A percentile compares a stretch with the other conserved stretches of the same genome.
Conservation (phyloP, 2,329 filamentous ascomycete species). For the Drechmeria coniospora region DNA sequence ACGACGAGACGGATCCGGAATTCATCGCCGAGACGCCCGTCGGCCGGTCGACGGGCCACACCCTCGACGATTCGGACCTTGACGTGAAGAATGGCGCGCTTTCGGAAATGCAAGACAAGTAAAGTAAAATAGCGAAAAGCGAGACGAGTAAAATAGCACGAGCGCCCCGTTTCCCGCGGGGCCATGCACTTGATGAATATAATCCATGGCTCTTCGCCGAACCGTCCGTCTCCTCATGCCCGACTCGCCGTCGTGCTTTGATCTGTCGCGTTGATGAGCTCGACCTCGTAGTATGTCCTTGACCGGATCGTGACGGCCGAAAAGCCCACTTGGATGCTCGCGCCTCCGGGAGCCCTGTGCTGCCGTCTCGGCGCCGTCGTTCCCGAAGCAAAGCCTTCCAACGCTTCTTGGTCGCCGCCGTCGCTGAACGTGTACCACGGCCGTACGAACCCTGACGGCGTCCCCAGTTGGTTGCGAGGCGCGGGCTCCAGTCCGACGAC, state of each 20-base stretch:
- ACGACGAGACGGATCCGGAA: neutral
- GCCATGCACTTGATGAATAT: too few relatives aligned
- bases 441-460: neutral
- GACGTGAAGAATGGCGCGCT: neutral
- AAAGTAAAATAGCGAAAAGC: too few relatives aligned
- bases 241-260: too few relatives aligned
- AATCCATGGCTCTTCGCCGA: too few relatives aligned
- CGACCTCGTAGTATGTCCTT: constrained; percentile 2
- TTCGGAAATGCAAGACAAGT: too few relatives aligned
- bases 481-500: constrained; percentile 1
- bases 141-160: too few relatives aligned
- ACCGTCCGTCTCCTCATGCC: too few relatives aligned
- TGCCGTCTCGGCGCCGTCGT: neutral
- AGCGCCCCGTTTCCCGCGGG: too few relatives aligned
- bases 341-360: constrained; percentile 1
- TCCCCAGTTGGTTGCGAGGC: neutral
- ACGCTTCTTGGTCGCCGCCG: neutral
- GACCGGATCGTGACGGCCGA: constrained; percentile 1
- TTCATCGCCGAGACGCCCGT: constrained; percentile 1
- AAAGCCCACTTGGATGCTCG: neutral
- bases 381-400: neutral
- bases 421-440: constrained; percentile 1
- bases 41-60: neutral
- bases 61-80: constrained; percentile 1
- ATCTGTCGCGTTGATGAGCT: constrained; percentile 1